A percentile compares a stretch with the other conserved stretches of the same genome.
Conservation (phyloP, 164 flowering plant species). For the Aristolochia californica region DNA sequence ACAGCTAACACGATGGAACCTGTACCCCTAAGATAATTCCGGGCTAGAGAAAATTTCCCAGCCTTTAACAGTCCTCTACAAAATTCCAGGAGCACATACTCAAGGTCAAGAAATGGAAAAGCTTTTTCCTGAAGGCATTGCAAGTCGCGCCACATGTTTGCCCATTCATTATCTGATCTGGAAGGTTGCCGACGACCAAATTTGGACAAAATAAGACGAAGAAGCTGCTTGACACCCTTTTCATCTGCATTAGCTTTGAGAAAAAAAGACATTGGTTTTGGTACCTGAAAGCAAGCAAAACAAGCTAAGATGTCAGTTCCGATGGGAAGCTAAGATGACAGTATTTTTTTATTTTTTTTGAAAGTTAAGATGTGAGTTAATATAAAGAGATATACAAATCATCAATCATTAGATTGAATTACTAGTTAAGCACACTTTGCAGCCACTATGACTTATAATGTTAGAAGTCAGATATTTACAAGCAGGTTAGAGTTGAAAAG, state of each 20-base stretch:
- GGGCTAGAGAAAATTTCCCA: constrained; percentile 92
- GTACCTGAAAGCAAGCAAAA: constrained; percentile 46
- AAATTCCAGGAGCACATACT: constrained; percentile 78
- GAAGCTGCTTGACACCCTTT: constrained; percentile 83
- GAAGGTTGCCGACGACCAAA: constrained; percentile 81
- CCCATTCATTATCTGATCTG: constrained; percentile 90
- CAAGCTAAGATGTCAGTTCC: no score
- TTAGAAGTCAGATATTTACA: no score
- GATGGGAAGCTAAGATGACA: no score
- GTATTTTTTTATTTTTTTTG: no score
- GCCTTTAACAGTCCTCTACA: constrained; percentile 95
- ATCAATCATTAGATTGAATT: no score
- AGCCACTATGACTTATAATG: no score
- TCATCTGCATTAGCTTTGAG: constrained; percentile 61
- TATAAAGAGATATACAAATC: not conserved
- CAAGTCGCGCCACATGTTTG: constrained; percentile 94
- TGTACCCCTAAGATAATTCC: constrained; percentile 82
- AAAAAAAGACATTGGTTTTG: constrained; percentile 74
- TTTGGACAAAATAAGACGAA: constrained; percentile 95
- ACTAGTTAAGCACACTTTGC: no score
- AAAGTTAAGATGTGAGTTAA: not conserved
- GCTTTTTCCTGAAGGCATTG: constrained; percentile 76
- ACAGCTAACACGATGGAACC: constrained; percentile 55
- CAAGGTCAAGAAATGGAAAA: constrained; percentile 83
- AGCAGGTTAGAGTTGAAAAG: no score